Evolutionary conservation across 2,329 filamentous ascomycete species (phyloP), one percentile per base, ranked within the genome.

Genomic region (Clonostachys solani): DNA sequence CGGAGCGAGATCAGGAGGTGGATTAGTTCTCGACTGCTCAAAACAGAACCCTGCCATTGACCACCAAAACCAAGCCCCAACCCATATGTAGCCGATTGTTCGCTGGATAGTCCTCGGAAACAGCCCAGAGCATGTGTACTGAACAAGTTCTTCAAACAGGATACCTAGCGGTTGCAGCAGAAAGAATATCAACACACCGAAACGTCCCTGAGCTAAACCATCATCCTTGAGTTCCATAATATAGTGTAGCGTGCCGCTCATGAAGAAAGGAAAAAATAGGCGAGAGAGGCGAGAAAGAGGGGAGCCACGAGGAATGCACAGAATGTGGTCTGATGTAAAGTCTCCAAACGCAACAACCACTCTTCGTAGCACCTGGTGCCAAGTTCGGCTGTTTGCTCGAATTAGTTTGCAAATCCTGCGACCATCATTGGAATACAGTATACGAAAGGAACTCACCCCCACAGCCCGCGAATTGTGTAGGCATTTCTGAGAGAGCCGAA

Each of bases 331-430:
- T 12, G 50, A 36, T 33, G 50, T 37, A 38, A 43, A 48, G 48
- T 47, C 46, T 15, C 42, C 33, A 33, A 44, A 42, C 12, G 29
- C 16, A 5, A 48, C 48, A 37, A 52, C 36, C 5, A 44, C 33
- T 44, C 34, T 46, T 16, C 50, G 47, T 3, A 49, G 46, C n/a
- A 38, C 42, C 34, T 51, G 49, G 19, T 51, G 49, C 49, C 49
- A 51, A 29, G 23, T 29, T 3, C 23, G 23, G 23, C 23, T 29
- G 23, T 29, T 29, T 10, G 23, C 10, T 29, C 8, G 10, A 29
- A 29, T 29, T 29, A 29, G 10, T 29, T 9, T 29, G 33, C 43
- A 47, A 29, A 43, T 40, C 5, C 42, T 50, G 18, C n/a, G 3
- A 42, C 9, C 16, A 15, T 23, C 9, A 42, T 42, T 42, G 19